A percentile compares a stretch with the other conserved stretches of the same genome.
These are phyloP conservation scores for Mucor circinelloides DNA, from an alignment of 371 early-diverging fungal species.

Conservation along the genomic window DNA sequence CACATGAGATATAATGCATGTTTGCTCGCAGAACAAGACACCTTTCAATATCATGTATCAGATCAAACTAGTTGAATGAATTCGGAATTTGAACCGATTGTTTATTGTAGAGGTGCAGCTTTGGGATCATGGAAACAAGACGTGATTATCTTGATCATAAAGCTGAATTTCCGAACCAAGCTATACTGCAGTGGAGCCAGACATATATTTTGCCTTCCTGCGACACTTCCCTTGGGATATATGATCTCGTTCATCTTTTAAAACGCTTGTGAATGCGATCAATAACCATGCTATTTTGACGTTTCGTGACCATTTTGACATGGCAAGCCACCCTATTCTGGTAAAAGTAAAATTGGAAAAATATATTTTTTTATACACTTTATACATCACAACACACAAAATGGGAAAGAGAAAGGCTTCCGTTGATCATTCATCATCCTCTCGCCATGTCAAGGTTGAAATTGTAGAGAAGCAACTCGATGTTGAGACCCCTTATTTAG, in stretches of 20 bases:
- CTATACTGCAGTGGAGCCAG: neutral
- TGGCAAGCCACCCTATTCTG: conserved; percentile 8
- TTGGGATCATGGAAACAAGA: neutral
- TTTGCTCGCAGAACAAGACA: no score
- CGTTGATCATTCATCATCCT: conserved; percentile 6
- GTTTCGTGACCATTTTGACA: neutral
- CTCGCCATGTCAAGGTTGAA: conserved; percentile 26
- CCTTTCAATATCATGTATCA: no score
- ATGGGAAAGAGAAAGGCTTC: conserved; percentile 34
- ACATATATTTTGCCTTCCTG: neutral
- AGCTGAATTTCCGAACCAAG: neutral
- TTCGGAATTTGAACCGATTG: neutral
- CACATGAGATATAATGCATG: neutral
- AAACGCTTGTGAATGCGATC: neutral
- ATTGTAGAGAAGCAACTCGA: conserved; percentile 16
- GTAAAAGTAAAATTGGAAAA: conserved; percentile 4
- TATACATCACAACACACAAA: neutral
- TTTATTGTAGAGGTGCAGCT: neutral
- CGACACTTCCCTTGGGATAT: neutral
- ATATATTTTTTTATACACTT: neutral
- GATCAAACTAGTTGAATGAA: no score
- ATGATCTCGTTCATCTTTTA: neutral
- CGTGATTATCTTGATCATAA: neutral
- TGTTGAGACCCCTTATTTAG: conserved; percentile 37
- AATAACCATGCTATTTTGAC: neutral